Base-by-base conservation (phyloP, 2,329 filamentous ascomycete species). In the Colletotrichum chrysophilum region DNA sequence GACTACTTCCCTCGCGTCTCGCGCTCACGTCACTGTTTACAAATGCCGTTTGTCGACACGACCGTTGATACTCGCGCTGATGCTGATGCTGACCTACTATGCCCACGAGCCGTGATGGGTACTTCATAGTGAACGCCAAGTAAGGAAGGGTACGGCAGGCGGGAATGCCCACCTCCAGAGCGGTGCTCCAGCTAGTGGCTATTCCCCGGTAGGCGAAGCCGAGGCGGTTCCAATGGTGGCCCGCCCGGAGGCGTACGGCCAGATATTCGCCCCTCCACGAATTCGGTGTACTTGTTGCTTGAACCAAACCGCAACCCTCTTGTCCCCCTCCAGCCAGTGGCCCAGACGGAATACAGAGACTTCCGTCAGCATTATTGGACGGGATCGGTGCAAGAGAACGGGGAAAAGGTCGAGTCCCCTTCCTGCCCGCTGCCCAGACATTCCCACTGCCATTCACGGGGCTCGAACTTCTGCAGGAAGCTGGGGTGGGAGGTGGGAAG, bases 341-440 rank as follows among this genome's bases (percentile, higher is more conserved):
- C 18, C 30, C 26, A 9, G 28, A 34, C 18, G 13, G 58, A 62
- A 62, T 32, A 48, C 21, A 13, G 48, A 56, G 56, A 56, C 13
- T 74, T 64, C 58, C 34, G 65, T 76, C 64, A 76, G 74, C 70
- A 69, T 34, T 24, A 74, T 52, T 34, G 34, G 65, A 60, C 48
- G 65, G 70, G 70, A 74, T 76, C 65, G 28, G 58, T 64, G 21
- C 34, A 18, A 12, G 32, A 30, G 24, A 14, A 36, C 32, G 48
- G 30, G 28, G 36, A 52, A 60, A 30, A 14, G 55, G 34, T 68
- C 48, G 58, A 38, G 52, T 70, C 43, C 38, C 66, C 43, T 58
- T 32, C 58, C 38, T 66, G 62, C 62, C 62, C 26, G 38, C 62
- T 66, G 36, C 62, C 36, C 62, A 66, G 43, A 52, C 43, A 52